A percentile compares a stretch with the other conserved stretches of the same genome.
These are phyloP conservation scores for Verticillium zaregamsianum DNA, from an alignment of 2,329 filamentous ascomycete species.

Conservation along the genomic window DNA sequence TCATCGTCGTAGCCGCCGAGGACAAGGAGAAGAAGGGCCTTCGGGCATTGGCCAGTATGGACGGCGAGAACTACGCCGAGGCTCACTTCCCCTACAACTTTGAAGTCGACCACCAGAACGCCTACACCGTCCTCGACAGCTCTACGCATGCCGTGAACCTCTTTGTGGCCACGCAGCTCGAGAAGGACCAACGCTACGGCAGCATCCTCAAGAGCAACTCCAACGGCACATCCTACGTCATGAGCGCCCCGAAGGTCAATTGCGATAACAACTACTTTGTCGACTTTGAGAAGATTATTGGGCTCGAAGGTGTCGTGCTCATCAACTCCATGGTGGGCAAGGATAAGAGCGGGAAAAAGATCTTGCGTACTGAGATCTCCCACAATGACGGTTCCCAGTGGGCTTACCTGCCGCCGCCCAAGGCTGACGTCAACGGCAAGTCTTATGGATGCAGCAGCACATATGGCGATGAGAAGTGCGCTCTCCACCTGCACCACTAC, in stretches of 20 bases:
- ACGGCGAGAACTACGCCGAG: slow-evolving; percentile 76
- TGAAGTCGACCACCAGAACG: slow-evolving; percentile 69
- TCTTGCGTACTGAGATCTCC: slow-evolving; percentile 84
- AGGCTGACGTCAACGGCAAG: slow-evolving; percentile 66
- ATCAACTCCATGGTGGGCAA: slow-evolving; percentile 81
- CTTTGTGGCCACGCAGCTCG: slow-evolving; percentile 76
- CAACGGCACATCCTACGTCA: slow-evolving; percentile 91
- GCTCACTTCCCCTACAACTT: slow-evolving; percentile 87
- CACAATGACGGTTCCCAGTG: slow-evolving; percentile 95
- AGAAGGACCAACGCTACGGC: slow-evolving; percentile 65
- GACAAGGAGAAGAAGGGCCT: slow-evolving; percentile 65
- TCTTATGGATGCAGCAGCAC: slow-evolving; percentile 62
- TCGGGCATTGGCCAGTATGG: slow-evolving; percentile 76
- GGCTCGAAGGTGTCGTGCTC: slow-evolving; percentile 83
- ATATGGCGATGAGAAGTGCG: slow-evolving; percentile 63
- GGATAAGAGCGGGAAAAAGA: slow-evolving; percentile 67
- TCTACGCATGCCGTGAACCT: slow-evolving; percentile 92
- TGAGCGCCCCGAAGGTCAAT: slow-evolving; percentile 79
- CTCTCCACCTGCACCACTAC: slow-evolving; percentile 91
- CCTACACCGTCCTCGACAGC: slow-evolving; percentile 92
- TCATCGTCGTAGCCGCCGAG: slow-evolving; percentile 81
- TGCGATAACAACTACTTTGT: slow-evolving; percentile 73
- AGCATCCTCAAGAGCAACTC: slow-evolving; percentile 97
- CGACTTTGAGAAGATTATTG: slow-evolving; percentile 94
- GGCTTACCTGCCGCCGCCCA: slow-evolving; percentile 70